phyloP scores from a whole-genome alignment of 129 eudicot genomes.

The Kitagawia praeruptora region DNA sequence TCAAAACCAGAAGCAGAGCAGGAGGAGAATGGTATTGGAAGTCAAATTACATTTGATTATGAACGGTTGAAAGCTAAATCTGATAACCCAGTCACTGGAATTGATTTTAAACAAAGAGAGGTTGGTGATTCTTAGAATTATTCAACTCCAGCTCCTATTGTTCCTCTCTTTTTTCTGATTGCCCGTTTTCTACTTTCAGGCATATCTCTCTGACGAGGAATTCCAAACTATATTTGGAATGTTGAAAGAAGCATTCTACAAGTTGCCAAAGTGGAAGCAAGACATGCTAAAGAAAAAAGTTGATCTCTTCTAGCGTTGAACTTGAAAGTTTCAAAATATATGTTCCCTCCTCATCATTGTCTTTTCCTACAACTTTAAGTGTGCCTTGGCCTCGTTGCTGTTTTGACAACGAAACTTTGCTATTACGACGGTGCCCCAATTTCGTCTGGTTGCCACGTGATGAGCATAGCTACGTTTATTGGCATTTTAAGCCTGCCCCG shows the following conservation, averaged over 20 bases:
- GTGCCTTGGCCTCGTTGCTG: constrained; percentile 8
- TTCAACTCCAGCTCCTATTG: background rate
- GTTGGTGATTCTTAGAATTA: constrained; percentile 16
- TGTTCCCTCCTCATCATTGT: background rate
- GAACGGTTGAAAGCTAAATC: constrained; percentile 75
- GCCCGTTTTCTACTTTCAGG: constrained; percentile 27
- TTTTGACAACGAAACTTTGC: constrained; percentile 11
- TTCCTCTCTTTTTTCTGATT: background rate
- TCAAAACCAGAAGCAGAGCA: constrained; percentile 46
- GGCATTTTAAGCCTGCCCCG: constrained; percentile 34
- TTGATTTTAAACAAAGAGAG: constrained; percentile 89
- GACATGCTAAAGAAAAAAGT: constrained; percentile 74
- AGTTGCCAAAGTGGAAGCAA: constrained; percentile 90
- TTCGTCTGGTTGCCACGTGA: constrained; percentile 15
- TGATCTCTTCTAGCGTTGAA: constrained; percentile 58
- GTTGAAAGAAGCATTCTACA: constrained; percentile 68
- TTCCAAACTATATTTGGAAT: constrained; percentile 49
- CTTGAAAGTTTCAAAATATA: constrained; percentile 6
- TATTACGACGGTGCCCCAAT: constrained; percentile 10
- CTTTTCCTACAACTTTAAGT: constrained; percentile 6
- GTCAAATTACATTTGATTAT: constrained; percentile 67
- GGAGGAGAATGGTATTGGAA: constrained; percentile 46
- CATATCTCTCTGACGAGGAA: constrained; percentile 72
- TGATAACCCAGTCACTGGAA: constrained; percentile 81
- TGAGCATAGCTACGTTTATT: constrained; percentile 21